Evolutionary conservation across 23 red algal species (phyloP).

Genomic region (Cyanidioschyzon merolae): DNA sequence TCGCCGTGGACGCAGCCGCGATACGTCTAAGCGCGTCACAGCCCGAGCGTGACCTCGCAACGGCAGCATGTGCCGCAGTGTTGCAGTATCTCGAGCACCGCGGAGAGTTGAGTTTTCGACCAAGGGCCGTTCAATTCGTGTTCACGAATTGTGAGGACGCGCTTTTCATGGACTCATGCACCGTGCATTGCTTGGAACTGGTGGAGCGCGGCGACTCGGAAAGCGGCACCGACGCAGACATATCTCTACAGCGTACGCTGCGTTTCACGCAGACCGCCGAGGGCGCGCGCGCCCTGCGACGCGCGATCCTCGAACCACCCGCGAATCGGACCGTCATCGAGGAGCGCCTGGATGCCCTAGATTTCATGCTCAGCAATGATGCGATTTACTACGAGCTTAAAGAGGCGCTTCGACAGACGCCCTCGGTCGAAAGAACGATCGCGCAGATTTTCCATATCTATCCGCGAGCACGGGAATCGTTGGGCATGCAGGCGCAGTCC

Average conservation of each 20-base stretch:
- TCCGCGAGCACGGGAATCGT: not conserved
- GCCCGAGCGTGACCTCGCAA: conserved; percentile 22
- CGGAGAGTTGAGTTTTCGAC: conserved; percentile 33
- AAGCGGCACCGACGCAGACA: not conserved
- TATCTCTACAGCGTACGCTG: conserved; percentile 36
- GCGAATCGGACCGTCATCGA: conserved; percentile 42
- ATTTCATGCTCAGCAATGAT: conserved; percentile 45
- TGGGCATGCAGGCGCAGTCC: not conserved
- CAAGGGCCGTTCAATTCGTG: conserved; percentile 35
- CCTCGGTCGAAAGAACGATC: conserved; percentile 56
- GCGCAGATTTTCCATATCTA: conserved; percentile 31
- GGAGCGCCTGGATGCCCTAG: conserved; percentile 54
- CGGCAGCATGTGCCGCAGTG: conserved; percentile 54
- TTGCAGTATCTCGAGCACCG: conserved; percentile 67
- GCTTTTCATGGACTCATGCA: conserved; percentile 59
- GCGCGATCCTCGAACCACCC: conserved; percentile 67
- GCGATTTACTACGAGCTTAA: conserved; percentile 34
- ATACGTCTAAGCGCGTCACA: not conserved
- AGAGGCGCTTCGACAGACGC: conserved; percentile 41
- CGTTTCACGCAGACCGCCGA: conserved; percentile 48
- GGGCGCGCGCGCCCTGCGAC: conserved; percentile 49
- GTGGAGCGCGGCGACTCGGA: conserved; percentile 26
- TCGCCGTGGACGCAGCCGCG: not conserved
- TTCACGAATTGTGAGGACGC: conserved; percentile 55
- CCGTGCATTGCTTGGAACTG: conserved; percentile 55